Evolutionary conservation across 805 yeast genomes (phyloP), one percentile per base, ranked within the genome.

Genomic region (Lachancea lanzarotensis): DNA sequence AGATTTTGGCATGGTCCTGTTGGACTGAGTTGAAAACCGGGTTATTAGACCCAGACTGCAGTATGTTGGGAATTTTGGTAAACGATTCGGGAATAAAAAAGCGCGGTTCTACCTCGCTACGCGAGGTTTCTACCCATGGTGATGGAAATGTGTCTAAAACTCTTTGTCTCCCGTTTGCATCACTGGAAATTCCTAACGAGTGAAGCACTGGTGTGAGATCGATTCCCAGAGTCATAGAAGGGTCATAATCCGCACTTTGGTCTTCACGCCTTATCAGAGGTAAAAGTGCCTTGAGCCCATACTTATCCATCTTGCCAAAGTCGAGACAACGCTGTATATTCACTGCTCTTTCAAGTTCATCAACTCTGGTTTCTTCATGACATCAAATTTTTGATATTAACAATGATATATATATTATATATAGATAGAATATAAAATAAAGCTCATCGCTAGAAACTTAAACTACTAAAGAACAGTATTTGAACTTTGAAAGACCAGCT

Each of bases 41-140:
- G 10, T 65, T 66, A 36, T 59, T 54, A 2, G 50, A 41, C 9
- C 45, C 46, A 3, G 63, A 55, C 40, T 60, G 63, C 38, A 63
- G 48, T 22, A 63, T 63, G 20, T 59, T 54, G 36, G 65, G 55
- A 13, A 65, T 65, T 38, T 63, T 60, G 29, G 51, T 72, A 66
- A 71, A 82, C 2, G 73, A 75, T 15, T 69, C 65, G 2, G 96
- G 96, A 35, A 80, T 69, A 38, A 66, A 70, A 63, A 79, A 90
- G 46, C 75, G 73, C 3, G 98, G 98, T 54, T 88, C 95, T 15
- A 91, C 96, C 52, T 85, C 90, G 43, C 90, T 81, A 56, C 95
- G 74, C 8, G 93, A 79, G 1, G 96, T 85, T 59, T 93, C 98
- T 33, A 84, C 74, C 98, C 98, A 91, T 11, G 98, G 98, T 2